Evolutionary conservation across 371 early-diverging fungal genomes (phyloP), one percentile per base, ranked within the genome.

Genomic region (Mucor velutinosus): DNA sequence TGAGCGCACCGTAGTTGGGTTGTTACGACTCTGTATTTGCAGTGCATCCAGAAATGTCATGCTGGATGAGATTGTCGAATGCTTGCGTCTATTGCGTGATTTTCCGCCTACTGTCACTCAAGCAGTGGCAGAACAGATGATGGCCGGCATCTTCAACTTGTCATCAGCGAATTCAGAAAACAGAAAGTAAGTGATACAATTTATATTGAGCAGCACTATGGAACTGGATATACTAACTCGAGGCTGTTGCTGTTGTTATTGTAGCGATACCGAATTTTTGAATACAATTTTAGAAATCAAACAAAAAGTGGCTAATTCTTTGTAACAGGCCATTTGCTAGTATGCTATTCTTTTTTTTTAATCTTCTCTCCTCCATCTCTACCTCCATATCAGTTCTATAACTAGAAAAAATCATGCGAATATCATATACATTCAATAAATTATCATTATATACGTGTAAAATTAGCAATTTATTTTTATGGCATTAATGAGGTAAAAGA

Each of bases 1-100:
- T 8, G 93, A 95, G 71, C 82, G 94, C n/a, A 86, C 90, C 0
- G 92, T 93, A 1, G 90, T 91, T 14, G 93, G 89, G 0, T 72
- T 95, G 25, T 69, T 95, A 64, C 73, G 90, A 61, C 79, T 95
- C 15, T 88, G 92, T 37, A 87, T 89, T 32, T 85, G 91, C 11
- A 76, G 90, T 69, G 88, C 89, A 6, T 88, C 91, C 65, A 62
- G 66, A 59, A 89, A 88, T 72, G 89, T 89, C 69, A 72, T 65
- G 64, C 43, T 70, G 39, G 78, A 81, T 32, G 86, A 89, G 37
- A 87, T 94, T 7, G 72, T 92, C 10, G 77, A 87, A 43, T 84
- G 90, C 29, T 70, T 94, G 64, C 81, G 87, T 45, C 67, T 88
- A 1, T 70, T 94, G 35, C 82, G 80, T 11, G 80, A 83, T 51